These are phyloP conservation scores for Lasiodiplodia sp. DNA, from an alignment of 2,329 filamentous ascomycete species.

Conservation along the genomic window DNA sequence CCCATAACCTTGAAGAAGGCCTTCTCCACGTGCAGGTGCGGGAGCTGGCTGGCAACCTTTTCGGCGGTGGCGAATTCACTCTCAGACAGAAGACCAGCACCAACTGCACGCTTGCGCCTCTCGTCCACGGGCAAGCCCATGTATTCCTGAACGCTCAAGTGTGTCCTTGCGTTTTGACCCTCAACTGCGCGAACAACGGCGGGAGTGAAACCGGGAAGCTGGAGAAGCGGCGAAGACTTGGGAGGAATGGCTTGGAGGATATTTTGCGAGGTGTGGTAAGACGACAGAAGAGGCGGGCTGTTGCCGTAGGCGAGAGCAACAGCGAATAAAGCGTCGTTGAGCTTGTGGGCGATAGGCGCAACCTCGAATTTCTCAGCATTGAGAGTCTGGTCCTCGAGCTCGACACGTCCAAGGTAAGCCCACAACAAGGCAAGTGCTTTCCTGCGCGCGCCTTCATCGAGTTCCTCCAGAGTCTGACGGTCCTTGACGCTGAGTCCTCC, in stretches of 20 bases:
- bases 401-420: slow-evolving; percentile 91
- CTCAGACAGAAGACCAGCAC: slow-evolving; percentile 73
- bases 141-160: slow-evolving; percentile 83
- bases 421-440: slow-evolving; percentile 91
- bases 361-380: slow-evolving; percentile 89
- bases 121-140: slow-evolving; percentile 82
- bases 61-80: slow-evolving; percentile 79
- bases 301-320: slow-evolving; percentile 89
- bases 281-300: slow-evolving; percentile 79
- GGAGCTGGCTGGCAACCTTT: slow-evolving; percentile 81
- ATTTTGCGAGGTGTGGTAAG: slow-evolving; percentile 83
- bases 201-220: slow-evolving; percentile 86
- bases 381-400: slow-evolving; percentile 78
- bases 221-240: slow-evolving; percentile 83
- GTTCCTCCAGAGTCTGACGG: slow-evolving; percentile 75
- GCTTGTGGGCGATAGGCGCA: slow-evolving; percentile 81
- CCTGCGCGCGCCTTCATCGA: slow-evolving; percentile 80
- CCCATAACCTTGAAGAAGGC: slow-evolving; percentile 99
- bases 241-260: slow-evolving; percentile 90
- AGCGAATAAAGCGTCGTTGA: slow-evolving; percentile 86
- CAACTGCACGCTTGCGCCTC: slow-evolving; percentile 74
- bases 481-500: slow-evolving; percentile 75
- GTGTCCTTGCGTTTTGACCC: slow-evolving; percentile 67
- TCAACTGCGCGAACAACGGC: slow-evolving; percentile 70
- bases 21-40: slow-evolving; percentile 83